Evolutionary conservation across 2,329 filamentous ascomycete species (phyloP).

Genomic region (Talaromyces amestolkiae): DNA sequence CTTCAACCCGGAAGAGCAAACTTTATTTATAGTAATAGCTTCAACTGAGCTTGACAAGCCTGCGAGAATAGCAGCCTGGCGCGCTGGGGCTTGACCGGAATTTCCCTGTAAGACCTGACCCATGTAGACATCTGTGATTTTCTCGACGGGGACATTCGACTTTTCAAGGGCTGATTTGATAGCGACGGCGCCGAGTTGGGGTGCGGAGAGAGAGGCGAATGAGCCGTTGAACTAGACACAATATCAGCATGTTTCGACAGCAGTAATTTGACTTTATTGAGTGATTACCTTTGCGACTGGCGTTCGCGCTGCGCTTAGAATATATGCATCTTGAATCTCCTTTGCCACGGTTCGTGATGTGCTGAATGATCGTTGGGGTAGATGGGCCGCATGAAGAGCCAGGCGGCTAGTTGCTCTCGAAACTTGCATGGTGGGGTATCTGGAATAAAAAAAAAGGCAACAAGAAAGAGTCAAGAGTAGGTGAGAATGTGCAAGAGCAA

Average conservation of each 20-base stretch:
- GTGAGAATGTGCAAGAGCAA: neutral
- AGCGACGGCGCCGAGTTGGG: conserved; percentile 83
- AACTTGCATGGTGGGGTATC: conserved; percentile 23
- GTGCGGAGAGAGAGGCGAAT: conserved; percentile 76
- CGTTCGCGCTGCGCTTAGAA: conserved; percentile 83
- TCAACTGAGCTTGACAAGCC: conserved; percentile 79
- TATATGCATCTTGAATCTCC: conserved; percentile 89
- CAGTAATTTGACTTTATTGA: neutral
- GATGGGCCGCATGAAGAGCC: conserved; percentile 41
- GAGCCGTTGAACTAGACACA: conserved; percentile 83
- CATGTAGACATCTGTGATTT: conserved; percentile 94
- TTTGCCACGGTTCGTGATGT: conserved; percentile 49
- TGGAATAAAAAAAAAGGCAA: neutral
- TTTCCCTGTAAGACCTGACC: conserved; percentile 86
- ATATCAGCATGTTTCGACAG: neutral
- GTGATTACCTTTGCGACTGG: conserved; percentile 75
- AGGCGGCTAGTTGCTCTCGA: conserved; percentile 30
- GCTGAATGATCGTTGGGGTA: conserved; percentile 53
- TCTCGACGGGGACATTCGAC: conserved; percentile 74
- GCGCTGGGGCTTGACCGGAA: conserved; percentile 84
- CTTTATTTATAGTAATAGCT: conserved; percentile 94
- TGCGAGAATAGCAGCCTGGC: conserved; percentile 86
- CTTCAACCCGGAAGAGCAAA: conserved; percentile 93
- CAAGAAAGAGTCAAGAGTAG: neutral
- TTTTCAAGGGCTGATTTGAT: conserved; percentile 89